Evolutionary conservation across 768 basidiomycete species (phyloP), one percentile per base, ranked within the genome.

Genomic region (Scleroderma citrinum): DNA sequence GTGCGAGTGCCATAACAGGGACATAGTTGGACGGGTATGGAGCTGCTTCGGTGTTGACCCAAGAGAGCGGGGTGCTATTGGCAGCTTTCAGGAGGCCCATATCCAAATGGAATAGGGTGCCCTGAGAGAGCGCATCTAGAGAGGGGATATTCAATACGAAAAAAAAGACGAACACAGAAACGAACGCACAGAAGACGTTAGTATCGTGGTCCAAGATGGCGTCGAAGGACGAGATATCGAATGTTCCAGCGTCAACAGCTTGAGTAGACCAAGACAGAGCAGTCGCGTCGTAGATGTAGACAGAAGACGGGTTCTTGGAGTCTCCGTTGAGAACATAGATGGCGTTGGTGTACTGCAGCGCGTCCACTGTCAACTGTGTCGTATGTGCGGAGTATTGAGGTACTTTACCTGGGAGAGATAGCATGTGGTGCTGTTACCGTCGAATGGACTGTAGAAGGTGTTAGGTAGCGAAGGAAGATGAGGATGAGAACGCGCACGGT

Each of bases 151-250:
- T 61, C 7, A 56, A 51, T 51, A 29, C 44, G 43, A 47, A 3
- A 5, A 24, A 16, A 38, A 6, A 20, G 5, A 7, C 4, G 3
- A 44, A 7, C 10, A 13, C 40, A 23, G 10, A 14, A 3, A 40
- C 36, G 10, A 24, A 1, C 42, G 55, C 64, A 87, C 85, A 93
- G 69, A 96, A 85, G 51, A 85, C 81, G 53, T 95, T 93, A 44
- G 93, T 97, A 65, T 97, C 93, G 55, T 95, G 93, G 69, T 97
- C 93, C 30, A 97, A 77, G 52, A 95, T 82, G 23, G 87, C 78
- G 23, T 71, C 75, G 58, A 83, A 85, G 17, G 79, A 77, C 2
- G 74, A 65, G 4, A 81, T 76, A 63, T 92, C 82, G 56, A 86
- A 83, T 46, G 65, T 66, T 31, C 75, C 76, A 1, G 75, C 57